Percentiles rank a stretch among this genome's conserved stretches.
Evolutionary conservation across 306 rosid species (phyloP).

Genomic region (Trifolium fragiferum): DNA sequence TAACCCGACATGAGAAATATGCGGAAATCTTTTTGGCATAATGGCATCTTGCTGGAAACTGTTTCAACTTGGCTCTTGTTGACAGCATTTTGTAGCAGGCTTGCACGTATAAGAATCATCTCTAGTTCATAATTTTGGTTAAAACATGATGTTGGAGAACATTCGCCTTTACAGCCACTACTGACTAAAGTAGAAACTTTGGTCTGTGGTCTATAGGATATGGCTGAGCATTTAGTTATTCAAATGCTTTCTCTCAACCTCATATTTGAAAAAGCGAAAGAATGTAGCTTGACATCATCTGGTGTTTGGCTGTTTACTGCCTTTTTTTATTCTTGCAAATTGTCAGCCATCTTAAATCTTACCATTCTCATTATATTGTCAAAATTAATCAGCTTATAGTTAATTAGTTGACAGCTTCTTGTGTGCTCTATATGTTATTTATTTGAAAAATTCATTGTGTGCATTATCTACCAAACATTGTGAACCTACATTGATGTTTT

Average conservation of each 20-base stretch:
- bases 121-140: conserved; percentile 31
- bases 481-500: conserved; percentile 27
- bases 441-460: not conserved
- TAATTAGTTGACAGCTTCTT: conserved; percentile 9
- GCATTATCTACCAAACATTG: not conserved
- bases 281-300: conserved; percentile 11
- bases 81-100: not conserved
- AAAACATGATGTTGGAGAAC: not conserved
- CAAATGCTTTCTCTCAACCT: conserved; percentile 12
- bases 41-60: not conserved
- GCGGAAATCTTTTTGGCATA: conserved; percentile 10
- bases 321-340: not conserved
- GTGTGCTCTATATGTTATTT: conserved; percentile 35
- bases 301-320: not conserved
- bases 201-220: not conserved
- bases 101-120: not conserved
- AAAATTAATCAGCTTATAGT: not conserved
- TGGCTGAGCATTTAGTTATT: not conserved
- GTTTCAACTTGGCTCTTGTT: not conserved
- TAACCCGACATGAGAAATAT: not conserved
- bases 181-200: not conserved
- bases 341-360: not conserved
- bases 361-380: not conserved
- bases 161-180: not conserved
- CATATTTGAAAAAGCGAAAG: conserved; percentile 10